Conservation (phyloP, 2,329 filamentous ascomycete genomes). For the Lojkania enalia region DNA sequence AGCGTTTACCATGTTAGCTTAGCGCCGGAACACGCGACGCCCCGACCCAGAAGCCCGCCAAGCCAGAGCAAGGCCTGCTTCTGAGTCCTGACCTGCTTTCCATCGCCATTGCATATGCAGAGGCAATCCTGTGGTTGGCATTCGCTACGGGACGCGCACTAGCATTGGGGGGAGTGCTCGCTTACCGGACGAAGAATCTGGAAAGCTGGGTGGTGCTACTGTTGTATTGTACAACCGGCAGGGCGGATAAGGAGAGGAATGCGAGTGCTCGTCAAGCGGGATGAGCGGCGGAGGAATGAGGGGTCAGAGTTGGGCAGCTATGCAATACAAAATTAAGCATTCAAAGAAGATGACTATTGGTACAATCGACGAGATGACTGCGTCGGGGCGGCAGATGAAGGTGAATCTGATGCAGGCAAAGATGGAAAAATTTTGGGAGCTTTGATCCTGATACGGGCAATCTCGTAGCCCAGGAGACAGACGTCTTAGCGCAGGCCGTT, state of each 20-base stretch:
- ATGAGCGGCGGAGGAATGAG: conserved; percentile 12
- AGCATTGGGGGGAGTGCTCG: conserved; percentile 16
- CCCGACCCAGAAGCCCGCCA: neutral
- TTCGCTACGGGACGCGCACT: conserved; percentile 15
- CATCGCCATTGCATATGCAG: conserved; percentile 10
- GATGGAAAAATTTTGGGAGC: too few relatives aligned
- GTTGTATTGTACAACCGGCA: conserved; percentile 17
- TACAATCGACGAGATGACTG: conserved; percentile 26
- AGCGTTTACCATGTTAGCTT: conserved; percentile 8
- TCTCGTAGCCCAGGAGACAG: too few relatives aligned
- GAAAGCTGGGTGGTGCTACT: conserved; percentile 12
- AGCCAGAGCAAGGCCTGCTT: too few relatives aligned
- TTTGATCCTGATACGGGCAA: too few relatives aligned
- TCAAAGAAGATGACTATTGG: conserved; percentile 25
- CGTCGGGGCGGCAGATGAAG: conserved; percentile 13
- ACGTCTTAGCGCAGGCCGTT: conserved; percentile 13
- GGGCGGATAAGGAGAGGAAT: conserved; percentile 1
- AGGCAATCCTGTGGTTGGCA: conserved; percentile 14
- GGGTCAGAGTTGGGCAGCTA: conserved; percentile 33
- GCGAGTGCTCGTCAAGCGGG: conserved; percentile 13
- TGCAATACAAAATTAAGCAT: conserved; percentile 34
- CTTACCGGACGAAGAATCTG: conserved; percentile 22
- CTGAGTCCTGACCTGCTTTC: neutral
- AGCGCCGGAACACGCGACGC: conserved; percentile 14
- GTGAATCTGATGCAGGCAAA: too few relatives aligned